Evolutionary conservation across 345 rosid genomes (phyloP).

Genomic region (Eucalyptus guilfoylei): DNA sequence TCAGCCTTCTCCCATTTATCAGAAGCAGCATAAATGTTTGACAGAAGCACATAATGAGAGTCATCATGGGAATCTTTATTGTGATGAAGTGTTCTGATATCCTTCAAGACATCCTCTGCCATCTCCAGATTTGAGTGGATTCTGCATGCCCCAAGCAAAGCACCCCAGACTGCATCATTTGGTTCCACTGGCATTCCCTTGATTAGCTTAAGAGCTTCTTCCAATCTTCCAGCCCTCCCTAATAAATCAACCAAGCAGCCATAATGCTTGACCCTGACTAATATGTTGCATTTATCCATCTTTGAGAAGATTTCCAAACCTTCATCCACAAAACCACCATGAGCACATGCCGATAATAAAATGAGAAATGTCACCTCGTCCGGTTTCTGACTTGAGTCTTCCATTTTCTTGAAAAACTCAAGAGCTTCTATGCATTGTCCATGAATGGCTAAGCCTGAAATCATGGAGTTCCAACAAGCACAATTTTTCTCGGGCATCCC

Average conservation of each 20-base stretch:
- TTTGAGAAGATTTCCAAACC: conserved; percentile 53
- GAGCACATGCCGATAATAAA: conserved; percentile 62
- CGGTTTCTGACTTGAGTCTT: conserved; percentile 26
- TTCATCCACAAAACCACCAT: conserved; percentile 51
- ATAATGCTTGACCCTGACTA: conserved; percentile 41
- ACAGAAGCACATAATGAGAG: conserved; percentile 32
- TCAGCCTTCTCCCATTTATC: conserved; percentile 57
- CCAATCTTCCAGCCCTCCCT: conserved; percentile 54
- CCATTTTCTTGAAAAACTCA: conserved; percentile 45
- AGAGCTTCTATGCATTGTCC: conserved; percentile 54
- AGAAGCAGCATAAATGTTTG: conserved; percentile 63
- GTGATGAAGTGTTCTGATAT: conserved; percentile 1
- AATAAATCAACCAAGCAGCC: conserved; percentile 72
- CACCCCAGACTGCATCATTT: conserved; percentile 57
- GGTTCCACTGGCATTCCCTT: conserved; percentile 58
- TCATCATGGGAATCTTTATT: conserved; percentile 11
- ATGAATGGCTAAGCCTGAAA: conserved; percentile 49
- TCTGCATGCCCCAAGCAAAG: conserved; percentile 64
- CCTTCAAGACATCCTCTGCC: conserved; percentile 34
- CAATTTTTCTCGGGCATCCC: conserved; percentile 21
- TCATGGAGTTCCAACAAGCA: conserved; percentile 75
- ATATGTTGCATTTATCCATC: conserved; percentile 31
- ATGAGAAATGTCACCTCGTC: conserved; percentile 50
- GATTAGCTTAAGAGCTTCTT: conserved; percentile 48
- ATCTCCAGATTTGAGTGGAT: conserved; percentile 34